Percentiles rank a stretch among this genome's conserved stretches.
phyloP scores from a whole-genome alignment of 495 filamentous ascomycete species.

The Hyaloscypha finlandica region DNA sequence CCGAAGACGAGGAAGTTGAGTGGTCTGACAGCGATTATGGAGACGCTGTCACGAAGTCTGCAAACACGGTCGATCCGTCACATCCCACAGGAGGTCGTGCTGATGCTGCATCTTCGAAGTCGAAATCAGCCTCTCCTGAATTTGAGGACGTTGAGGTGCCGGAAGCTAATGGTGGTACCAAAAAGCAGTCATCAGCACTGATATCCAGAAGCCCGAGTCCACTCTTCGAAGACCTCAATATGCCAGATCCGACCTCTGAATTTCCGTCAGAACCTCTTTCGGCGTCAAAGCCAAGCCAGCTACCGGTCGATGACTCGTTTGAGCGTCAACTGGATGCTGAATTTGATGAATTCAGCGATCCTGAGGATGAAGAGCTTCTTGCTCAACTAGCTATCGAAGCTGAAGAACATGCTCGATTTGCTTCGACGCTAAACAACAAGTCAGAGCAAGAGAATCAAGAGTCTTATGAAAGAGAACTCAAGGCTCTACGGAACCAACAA shows the following conservation, averaged over 20 bases:
- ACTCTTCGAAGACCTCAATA: slow-evolving; percentile 35
- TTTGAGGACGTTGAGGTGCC: slow-evolving; percentile 43
- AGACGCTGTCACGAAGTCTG: slow-evolving; percentile 15
- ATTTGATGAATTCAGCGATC: slow-evolving; percentile 66
- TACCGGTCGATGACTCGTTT: slow-evolving; percentile 17
- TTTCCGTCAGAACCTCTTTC: slow-evolving; percentile 8
- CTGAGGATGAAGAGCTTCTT: slow-evolving; percentile 88
- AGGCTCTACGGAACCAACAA: slow-evolving; percentile 84
- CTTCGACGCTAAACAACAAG: slow-evolving; percentile 77
- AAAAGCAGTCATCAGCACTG: slow-evolving; percentile 17
- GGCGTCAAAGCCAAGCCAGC: background rate
- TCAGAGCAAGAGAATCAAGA: slow-evolving; percentile 61
- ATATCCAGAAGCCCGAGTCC: slow-evolving; percentile 25
- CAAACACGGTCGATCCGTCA: background rate
- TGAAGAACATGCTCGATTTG: slow-evolving; percentile 91
- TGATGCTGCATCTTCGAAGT: background rate
- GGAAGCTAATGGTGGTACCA: slow-evolving; percentile 9
- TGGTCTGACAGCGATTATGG: slow-evolving; percentile 48
- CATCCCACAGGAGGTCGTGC: background rate
- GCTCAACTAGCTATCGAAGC: slow-evolving; percentile 82
- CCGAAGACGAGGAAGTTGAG: slow-evolving; percentile 37
- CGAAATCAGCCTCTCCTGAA: slow-evolving; percentile 23
- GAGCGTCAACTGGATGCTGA: slow-evolving; percentile 28
- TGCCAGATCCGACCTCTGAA: slow-evolving; percentile 7
- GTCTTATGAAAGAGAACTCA: slow-evolving; percentile 85